phyloP scores from a whole-genome alignment of 2,329 filamentous ascomycete genomes.

The Drechslerella stenobrocha region DNA sequence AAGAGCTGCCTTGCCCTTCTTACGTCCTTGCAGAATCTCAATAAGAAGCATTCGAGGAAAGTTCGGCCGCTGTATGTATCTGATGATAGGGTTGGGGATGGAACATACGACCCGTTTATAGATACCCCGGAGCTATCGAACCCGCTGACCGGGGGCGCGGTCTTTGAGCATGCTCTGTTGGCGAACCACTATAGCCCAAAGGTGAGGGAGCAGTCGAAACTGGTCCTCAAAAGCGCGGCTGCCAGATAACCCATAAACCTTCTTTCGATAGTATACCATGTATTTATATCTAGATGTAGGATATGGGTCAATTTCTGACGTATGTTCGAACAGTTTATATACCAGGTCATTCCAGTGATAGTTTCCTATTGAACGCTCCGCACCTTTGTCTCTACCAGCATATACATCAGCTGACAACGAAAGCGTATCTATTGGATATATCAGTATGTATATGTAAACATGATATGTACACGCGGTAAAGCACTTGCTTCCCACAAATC shows the following conservation, averaged over 20 bases:
- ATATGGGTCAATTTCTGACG: too few relatives aligned
- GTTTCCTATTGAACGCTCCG: too few relatives aligned
- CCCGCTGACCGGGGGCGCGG: constrained; percentile 34
- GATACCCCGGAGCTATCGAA: constrained; percentile 41
- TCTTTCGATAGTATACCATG: not conserved
- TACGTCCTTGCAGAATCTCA: constrained; percentile 74
- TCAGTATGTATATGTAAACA: too few relatives aligned
- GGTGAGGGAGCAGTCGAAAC: constrained; percentile 58
- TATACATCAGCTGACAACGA: too few relatives aligned
- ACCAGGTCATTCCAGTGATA: too few relatives aligned
- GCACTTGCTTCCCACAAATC: too few relatives aligned
- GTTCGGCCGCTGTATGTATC: constrained; percentile 85
- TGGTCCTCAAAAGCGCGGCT: constrained; percentile 27
- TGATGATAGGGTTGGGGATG: constrained; percentile 88
- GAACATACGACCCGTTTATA: constrained; percentile 59
- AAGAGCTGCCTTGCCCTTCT: constrained; percentile 82
- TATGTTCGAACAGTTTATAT: too few relatives aligned
- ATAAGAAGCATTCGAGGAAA: constrained; percentile 78
- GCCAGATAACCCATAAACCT: not conserved
- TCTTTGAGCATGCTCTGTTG: constrained; percentile 60
- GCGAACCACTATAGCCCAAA: constrained; percentile 82
- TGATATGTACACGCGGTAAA: not conserved
- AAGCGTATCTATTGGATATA: too few relatives aligned
- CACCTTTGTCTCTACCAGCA: too few relatives aligned
- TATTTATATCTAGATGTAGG: not conserved